Evolutionary conservation across 2,329 filamentous ascomycete genomes (phyloP).

Genomic region (Boeremia exigua): DNA sequence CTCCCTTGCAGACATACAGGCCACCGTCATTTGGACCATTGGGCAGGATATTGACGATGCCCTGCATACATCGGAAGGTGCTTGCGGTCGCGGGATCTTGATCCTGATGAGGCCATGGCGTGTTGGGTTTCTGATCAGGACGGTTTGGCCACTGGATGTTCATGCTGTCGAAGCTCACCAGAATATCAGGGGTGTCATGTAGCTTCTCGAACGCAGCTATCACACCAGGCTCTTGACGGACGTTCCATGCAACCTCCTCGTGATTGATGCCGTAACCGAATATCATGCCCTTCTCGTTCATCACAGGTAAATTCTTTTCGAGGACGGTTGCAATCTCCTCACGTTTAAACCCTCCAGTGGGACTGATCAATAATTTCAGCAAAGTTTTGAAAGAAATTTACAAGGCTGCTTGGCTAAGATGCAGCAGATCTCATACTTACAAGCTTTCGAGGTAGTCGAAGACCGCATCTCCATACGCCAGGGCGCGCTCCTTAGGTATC

Average conservation of each 20-base stretch:
- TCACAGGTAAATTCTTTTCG: neutral
- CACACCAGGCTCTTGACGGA: neutral
- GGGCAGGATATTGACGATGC: neutral
- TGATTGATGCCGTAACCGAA: conserved; percentile 1
- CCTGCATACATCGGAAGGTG: neutral
- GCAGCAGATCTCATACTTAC: too few relatives aligned
- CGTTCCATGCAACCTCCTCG: neutral
- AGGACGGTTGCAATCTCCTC: neutral
- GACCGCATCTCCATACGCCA: neutral
- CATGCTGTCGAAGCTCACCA: neutral
- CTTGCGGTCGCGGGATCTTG: neutral
- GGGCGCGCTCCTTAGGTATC: neutral
- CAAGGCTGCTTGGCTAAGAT: too few relatives aligned
- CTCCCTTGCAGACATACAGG: neutral
- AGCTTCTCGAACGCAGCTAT: neutral
- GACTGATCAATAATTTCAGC: neutral
- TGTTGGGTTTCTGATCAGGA: neutral
- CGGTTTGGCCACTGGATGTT: neutral
- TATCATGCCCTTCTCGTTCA: conserved; percentile 3
- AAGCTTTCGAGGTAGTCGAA: neutral
- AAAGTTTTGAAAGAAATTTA: too few relatives aligned
- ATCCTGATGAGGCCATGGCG: neutral
- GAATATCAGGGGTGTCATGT: neutral
- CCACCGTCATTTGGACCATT: neutral
- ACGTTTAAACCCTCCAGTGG: neutral